Evolutionary conservation across 2,329 filamentous ascomycete genomes (phyloP), one percentile per base, ranked within the genome.

Genomic region (Aspergillus carbonarius): DNA sequence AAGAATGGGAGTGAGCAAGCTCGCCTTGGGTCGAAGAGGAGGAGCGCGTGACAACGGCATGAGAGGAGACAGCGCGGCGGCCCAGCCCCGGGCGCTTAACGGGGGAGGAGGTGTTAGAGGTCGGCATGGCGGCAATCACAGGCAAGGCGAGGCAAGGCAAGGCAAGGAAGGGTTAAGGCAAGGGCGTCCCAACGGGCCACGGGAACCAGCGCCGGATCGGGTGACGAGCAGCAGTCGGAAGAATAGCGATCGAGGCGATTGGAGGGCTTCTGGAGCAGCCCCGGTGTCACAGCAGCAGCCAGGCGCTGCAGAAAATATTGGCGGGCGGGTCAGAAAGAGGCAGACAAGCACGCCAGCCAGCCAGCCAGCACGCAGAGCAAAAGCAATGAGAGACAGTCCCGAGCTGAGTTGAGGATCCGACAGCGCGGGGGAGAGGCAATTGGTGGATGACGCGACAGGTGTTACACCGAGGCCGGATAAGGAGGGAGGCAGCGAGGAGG

Each of bases 11-110:
- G 56, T 70, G 60, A 46, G 69, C 69, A 57, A 72, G 65, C 44
- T 76, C 73, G 53, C 59, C 67, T 54, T 68, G 64, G 59, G 67
- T 72, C 10, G 69, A 66, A n/a, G 68, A 64, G 37, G 66, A 63
- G 53, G 71, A 61, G 61, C 72, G 72, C 68, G 72, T 74, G 68
- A 74, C 68, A 34, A 75, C 70, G 54, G 74, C 73, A 66, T 76
- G 72, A 49, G 74, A 76, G 59, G 74, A 76, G 52, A 75, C 71
- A 40, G 73, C 74, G 59, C 74, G 74, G 60, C 74, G 74, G 66
- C 67, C 73, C 61, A 76, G 68, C 54, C 70, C 74, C 54, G 74
- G 74, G 64, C 74, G 73, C 70, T 75, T 76, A 59, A 73, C 71
- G 32, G 74, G 74, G 55, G 74, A 76, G 25, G 74, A 70, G 17